These are phyloP conservation scores for Penicillium waksmanii DNA, from an alignment of 495 filamentous ascomycete species.

Conservation along the genomic window DNA sequence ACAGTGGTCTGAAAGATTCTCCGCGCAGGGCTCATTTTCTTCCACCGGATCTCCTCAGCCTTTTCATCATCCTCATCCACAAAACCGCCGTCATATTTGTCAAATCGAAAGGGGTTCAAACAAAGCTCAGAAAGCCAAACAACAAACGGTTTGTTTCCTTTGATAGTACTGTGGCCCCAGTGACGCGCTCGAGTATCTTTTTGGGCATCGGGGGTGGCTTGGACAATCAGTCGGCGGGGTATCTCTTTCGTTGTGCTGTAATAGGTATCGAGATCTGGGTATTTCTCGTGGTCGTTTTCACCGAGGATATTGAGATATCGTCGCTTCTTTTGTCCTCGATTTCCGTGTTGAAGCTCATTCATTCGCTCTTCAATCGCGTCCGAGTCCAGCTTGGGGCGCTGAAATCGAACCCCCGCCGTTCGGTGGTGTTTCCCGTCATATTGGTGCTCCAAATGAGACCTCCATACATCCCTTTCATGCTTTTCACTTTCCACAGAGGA, in stretches of 20 bases:
- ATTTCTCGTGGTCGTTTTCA: slow-evolving; percentile 18
- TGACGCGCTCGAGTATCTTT: slow-evolving; percentile 9
- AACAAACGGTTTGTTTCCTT: slow-evolving; percentile 14
- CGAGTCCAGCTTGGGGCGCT: not conserved
- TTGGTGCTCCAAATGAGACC: not conserved
- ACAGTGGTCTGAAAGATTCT: slow-evolving; percentile 6
- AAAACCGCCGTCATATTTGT: slow-evolving; percentile 10
- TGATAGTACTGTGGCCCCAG: slow-evolving; percentile 12
- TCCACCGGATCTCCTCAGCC: not conserved
- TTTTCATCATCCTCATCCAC: slow-evolving; percentile 11
- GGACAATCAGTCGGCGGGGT: slow-evolving; percentile 21
- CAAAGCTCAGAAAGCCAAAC: slow-evolving; percentile 15
- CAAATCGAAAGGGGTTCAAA: slow-evolving; percentile 16
- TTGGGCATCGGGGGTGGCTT: slow-evolving; percentile 12
- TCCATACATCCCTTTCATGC: not conserved
- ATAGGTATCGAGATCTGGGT: slow-evolving; percentile 17
- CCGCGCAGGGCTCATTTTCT: not conserved
- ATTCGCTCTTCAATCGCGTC: slow-evolving; percentile 11
- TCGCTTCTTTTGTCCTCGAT: slow-evolving; percentile 5
- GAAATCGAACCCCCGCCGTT: not conserved
- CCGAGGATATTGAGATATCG: slow-evolving; percentile 14
- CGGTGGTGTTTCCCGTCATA: slow-evolving; percentile 5
- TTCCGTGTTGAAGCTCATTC: slow-evolving; percentile 13
- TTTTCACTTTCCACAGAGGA: not conserved
- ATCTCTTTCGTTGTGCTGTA: slow-evolving; percentile 18